Evolutionary conservation across 2,329 filamentous ascomycete genomes (phyloP).

Genomic region (Tolypocladium nubicola): DNA sequence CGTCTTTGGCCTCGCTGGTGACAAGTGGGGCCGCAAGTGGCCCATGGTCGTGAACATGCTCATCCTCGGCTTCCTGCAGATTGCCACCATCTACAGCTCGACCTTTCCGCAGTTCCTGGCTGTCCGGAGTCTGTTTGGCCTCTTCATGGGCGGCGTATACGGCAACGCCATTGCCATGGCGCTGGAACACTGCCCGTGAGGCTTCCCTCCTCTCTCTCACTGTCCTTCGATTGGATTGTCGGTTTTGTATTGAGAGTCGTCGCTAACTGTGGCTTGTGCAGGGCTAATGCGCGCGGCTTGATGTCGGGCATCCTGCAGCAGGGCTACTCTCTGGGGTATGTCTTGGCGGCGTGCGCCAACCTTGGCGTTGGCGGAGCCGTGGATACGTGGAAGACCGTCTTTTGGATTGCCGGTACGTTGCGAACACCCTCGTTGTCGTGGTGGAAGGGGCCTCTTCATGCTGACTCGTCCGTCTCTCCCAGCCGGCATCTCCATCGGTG

Average conservation of each 20-base stretch:
- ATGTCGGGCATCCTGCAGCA: constrained; percentile 78
- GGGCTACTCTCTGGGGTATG: constrained; percentile 71
- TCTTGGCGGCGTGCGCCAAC: constrained; percentile 66
- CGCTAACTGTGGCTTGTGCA: constrained; percentile 16
- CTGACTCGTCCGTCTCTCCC: constrained; percentile 3
- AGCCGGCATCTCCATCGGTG: constrained; percentile 54
- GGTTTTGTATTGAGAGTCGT: background rate
- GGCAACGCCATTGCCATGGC: constrained; percentile 72
- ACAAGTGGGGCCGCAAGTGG: constrained; percentile 74
- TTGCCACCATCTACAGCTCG: constrained; percentile 65
- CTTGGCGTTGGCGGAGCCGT: constrained; percentile 56
- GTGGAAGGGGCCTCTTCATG: background rate
- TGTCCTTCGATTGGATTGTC: background rate
- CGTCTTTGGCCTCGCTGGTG: constrained; percentile 65
- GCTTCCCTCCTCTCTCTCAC: background rate
- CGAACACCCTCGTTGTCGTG: background rate
- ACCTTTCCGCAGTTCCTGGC: constrained; percentile 69
- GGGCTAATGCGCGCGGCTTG: constrained; percentile 58
- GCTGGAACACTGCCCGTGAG: constrained; percentile 59
- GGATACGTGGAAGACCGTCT: constrained; percentile 64
- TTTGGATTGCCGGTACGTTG: constrained; percentile 50
- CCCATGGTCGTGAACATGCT: constrained; percentile 77
- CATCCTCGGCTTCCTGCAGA: constrained; percentile 53
- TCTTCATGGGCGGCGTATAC: constrained; percentile 76
- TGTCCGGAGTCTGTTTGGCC: constrained; percentile 60